phyloP scores from a whole-genome alignment of 441 rosid species.

The Hura crepitans region DNA sequence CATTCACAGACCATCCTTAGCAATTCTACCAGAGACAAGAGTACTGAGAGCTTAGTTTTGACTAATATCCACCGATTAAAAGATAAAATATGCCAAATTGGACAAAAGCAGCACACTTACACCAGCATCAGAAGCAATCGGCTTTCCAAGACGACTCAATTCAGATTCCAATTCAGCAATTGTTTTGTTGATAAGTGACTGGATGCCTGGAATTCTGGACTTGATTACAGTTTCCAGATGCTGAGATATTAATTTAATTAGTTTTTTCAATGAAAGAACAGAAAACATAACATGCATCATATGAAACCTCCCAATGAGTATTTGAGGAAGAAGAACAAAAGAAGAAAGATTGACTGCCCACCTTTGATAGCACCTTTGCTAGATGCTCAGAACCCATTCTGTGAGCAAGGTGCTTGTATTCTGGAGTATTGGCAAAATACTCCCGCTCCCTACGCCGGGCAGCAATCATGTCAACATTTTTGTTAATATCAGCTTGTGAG shows the following conservation, averaged over 20 bases:
- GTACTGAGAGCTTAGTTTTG: not conserved
- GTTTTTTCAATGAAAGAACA: not conserved
- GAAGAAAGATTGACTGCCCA: conserved; percentile 17
- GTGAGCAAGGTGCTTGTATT: conserved; percentile 86
- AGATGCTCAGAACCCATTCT: conserved; percentile 98
- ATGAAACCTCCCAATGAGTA: not conserved
- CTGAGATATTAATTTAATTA: conserved; percentile 40
- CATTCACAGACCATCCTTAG: conserved; percentile 25
- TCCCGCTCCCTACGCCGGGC: conserved; percentile 92
- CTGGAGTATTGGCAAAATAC: conserved; percentile 73
- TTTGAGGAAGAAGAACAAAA: not conserved
- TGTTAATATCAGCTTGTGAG: conserved; percentile 95
- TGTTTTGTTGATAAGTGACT: conserved; percentile 86
- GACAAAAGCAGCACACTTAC: conserved; percentile 42
- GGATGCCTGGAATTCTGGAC: conserved; percentile 90
- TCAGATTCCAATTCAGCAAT: conserved; percentile 78
- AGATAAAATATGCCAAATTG: conserved; percentile 9
- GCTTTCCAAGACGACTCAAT: conserved; percentile 95
- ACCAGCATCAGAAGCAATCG: conserved; percentile 93
- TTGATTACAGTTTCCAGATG: conserved; percentile 98
- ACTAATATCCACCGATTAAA: conserved; percentile 1
- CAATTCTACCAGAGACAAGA: conserved; percentile 6
- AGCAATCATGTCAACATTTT: conserved; percentile 95
- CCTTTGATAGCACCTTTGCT: conserved; percentile 92
- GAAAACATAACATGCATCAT: not conserved